A percentile compares a stretch with the other conserved stretches of the same genome.
Conservation (phyloP, 1,139 yeast species). For the Magnusiomyces tetraspermus region DNA sequence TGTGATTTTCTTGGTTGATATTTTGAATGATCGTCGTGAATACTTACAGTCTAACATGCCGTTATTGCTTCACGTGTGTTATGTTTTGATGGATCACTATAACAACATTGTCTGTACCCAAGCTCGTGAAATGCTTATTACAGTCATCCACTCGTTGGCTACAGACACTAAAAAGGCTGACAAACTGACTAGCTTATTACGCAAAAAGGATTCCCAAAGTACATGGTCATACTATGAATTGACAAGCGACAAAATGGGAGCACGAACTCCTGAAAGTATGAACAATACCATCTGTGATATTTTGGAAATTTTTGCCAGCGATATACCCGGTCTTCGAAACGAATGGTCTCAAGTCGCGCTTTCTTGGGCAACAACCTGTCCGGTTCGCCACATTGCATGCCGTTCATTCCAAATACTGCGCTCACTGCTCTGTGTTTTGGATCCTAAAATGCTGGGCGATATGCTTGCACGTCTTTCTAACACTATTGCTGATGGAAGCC, state of each 20-base stretch:
- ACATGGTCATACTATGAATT: conserved; percentile 87
- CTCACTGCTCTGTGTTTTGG: conserved; percentile 66
- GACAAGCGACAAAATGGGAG: conserved; percentile 66
- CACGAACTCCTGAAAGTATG: conserved; percentile 83
- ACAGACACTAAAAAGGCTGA: conserved; percentile 38
- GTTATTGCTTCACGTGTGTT: conserved; percentile 68
- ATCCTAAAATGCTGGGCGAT: conserved; percentile 82
- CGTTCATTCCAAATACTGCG: conserved; percentile 90
- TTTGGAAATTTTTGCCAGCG: conserved; percentile 46
- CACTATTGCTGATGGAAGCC: conserved; percentile 80
- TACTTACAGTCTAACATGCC: conserved; percentile 43
- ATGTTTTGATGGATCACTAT: conserved; percentile 82
- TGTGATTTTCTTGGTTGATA: conserved; percentile 71
- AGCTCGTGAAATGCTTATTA: conserved; percentile 66
- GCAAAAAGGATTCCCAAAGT: conserved; percentile 35
- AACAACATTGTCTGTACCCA: conserved; percentile 73
- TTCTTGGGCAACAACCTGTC: conserved; percentile 95
- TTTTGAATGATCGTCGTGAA: conserved; percentile 43
- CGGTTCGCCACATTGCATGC: conserved; percentile 94
- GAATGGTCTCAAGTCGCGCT: conserved; percentile 82
- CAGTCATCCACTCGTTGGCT: conserved; percentile 54
- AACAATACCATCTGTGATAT: conserved; percentile 62
- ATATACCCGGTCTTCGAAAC: conserved; percentile 49
- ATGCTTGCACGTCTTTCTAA: conserved; percentile 90
- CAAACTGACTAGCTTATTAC: conserved; percentile 41